Percentiles rank a stretch among this genome's conserved stretches.
These are phyloP conservation scores for Petrea volubilis DNA, from an alignment of 257 asterid species.

Conservation along the genomic window DNA sequence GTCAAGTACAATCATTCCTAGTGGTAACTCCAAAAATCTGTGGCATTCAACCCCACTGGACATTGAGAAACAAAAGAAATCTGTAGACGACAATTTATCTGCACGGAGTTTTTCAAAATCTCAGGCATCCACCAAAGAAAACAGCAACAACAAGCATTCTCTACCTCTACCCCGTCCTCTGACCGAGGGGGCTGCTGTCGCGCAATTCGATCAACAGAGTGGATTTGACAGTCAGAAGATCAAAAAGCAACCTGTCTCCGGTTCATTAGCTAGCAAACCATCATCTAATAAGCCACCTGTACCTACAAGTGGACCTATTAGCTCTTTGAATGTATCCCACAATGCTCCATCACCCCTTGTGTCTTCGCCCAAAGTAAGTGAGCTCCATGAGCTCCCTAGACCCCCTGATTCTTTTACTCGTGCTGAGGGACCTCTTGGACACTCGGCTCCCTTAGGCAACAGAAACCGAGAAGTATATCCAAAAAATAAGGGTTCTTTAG, in stretches of 20 bases:
- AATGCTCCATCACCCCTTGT: constrained; percentile 74
- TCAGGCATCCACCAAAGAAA: constrained; percentile 43
- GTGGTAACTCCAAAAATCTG: constrained; percentile 53
- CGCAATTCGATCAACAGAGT: constrained; percentile 51
- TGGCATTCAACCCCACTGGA: constrained; percentile 94
- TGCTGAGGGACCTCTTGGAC: constrained; percentile 50
- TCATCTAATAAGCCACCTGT: constrained; percentile 52
- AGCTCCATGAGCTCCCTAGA: constrained; percentile 95
- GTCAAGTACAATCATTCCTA: constrained; percentile 32
- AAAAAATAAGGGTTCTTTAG: constrained; percentile 43
- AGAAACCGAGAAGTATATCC: constrained; percentile 63
- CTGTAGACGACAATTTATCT: constrained; percentile 45
- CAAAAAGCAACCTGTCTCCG: constrained; percentile 78
- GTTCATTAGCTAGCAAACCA: constrained; percentile 78
- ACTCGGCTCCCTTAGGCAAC: constrained; percentile 71
- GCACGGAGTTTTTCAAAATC: constrained; percentile 41
- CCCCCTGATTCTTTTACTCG: constrained; percentile 72
- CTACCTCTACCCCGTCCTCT: constrained; percentile 76
- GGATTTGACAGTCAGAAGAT: constrained; percentile 46
- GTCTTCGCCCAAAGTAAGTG: constrained; percentile 81
- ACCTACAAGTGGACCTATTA: constrained; percentile 64
- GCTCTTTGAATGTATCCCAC: constrained; percentile 44
- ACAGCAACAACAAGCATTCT: constrained; percentile 50
- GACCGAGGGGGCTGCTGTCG: constrained; percentile 44
- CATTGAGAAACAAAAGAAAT: constrained; percentile 62